A percentile compares a stretch with the other conserved stretches of the same genome.
phyloP scores from a whole-genome alignment of 306 rosid genomes.

The Vicia faba region DNA sequence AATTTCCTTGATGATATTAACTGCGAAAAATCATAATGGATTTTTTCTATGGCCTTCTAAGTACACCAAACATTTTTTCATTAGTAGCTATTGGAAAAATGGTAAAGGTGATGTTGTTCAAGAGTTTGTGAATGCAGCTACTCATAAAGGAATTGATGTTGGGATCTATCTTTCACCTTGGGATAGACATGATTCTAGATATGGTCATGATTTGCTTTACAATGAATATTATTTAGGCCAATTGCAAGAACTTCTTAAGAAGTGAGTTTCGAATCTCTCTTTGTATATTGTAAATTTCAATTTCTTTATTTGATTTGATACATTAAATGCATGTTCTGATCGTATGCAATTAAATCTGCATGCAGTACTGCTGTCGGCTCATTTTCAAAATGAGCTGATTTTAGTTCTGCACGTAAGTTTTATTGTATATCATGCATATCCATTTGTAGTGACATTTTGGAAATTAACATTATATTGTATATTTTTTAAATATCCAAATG shows the following conservation, averaged over 20 bases:
- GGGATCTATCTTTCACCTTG: constrained; percentile 92
- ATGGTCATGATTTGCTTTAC: constrained; percentile 66
- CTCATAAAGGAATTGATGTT: constrained; percentile 52
- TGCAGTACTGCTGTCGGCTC: too few species aligned
- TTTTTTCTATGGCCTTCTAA: constrained; percentile 95
- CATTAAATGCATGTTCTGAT: too few species aligned
- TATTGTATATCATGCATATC: too few species aligned
- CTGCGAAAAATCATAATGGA: constrained; percentile 96
- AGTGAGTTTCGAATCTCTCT: constrained; percentile 28
- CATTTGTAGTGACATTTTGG: too few species aligned
- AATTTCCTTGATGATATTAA: constrained; percentile 69
- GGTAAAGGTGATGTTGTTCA: constrained; percentile 79
- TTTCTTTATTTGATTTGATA: too few species aligned
- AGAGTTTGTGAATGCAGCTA: constrained; percentile 64
- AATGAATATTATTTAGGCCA: constrained; percentile 86
- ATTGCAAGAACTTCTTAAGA: constrained; percentile 70
- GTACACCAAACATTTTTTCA: constrained; percentile 79
- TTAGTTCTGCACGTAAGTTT: too few species aligned
- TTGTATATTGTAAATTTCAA: not conserved
- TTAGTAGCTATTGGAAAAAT: constrained; percentile 60
- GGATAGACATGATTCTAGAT: constrained; percentile 82
- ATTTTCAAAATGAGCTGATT: too few species aligned
- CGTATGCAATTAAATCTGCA: too few species aligned
- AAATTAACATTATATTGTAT: not conserved
- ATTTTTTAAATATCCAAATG: constrained; percentile 55